Evolutionary conservation across 768 basidiomycete genomes (phyloP).

Genomic region (Kwoniella dejecticola): DNA sequence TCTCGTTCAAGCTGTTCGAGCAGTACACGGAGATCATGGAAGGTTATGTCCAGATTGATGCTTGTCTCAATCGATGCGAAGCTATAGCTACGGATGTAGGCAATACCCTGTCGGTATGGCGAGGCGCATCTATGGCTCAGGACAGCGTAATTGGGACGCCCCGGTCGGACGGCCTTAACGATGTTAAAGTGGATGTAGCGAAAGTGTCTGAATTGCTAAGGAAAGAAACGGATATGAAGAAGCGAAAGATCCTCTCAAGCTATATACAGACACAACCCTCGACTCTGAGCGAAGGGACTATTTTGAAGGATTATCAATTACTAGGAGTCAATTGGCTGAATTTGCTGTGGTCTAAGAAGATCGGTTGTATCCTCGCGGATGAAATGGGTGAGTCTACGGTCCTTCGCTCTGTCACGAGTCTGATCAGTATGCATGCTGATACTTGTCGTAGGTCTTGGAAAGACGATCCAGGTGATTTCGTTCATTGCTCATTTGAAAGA

Average conservation of each 20-base stretch:
- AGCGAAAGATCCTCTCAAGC: slow-evolving; percentile 56
- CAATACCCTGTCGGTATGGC: slow-evolving; percentile 78
- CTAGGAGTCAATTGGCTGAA: slow-evolving; percentile 98
- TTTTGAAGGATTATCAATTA: slow-evolving; percentile 93
- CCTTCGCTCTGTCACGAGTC: too few relatives aligned
- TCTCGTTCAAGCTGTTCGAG: slow-evolving; percentile 87
- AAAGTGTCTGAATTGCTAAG: slow-evolving; percentile 53
- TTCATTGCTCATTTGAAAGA: slow-evolving; percentile 90
- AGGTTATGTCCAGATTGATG: slow-evolving; percentile 80
- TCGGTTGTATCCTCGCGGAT: slow-evolving; percentile 95
- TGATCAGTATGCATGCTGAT: slow-evolving; percentile 10
- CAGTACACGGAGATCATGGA: slow-evolving; percentile 79
- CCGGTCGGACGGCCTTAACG: slow-evolving; percentile 48
- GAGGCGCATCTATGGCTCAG: slow-evolving; percentile 46
- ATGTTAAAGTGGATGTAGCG: slow-evolving; percentile 51
- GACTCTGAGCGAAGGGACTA: slow-evolving; percentile 66
- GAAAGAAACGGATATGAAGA: slow-evolving; percentile 47
- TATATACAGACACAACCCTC: slow-evolving; percentile 77
- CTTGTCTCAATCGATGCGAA: slow-evolving; percentile 84
- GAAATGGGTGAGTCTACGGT: slow-evolving; percentile 79
- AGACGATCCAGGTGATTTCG: slow-evolving; percentile 98
- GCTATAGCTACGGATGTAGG: slow-evolving; percentile 74
- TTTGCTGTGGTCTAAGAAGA: slow-evolving; percentile 73
- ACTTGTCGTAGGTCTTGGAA: slow-evolving; percentile 74
- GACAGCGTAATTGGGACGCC: slow-evolving; percentile 43